These are phyloP conservation scores for Persicaria tinctoria DNA, from an alignment of 148 eudicot species.

Conservation along the genomic window DNA sequence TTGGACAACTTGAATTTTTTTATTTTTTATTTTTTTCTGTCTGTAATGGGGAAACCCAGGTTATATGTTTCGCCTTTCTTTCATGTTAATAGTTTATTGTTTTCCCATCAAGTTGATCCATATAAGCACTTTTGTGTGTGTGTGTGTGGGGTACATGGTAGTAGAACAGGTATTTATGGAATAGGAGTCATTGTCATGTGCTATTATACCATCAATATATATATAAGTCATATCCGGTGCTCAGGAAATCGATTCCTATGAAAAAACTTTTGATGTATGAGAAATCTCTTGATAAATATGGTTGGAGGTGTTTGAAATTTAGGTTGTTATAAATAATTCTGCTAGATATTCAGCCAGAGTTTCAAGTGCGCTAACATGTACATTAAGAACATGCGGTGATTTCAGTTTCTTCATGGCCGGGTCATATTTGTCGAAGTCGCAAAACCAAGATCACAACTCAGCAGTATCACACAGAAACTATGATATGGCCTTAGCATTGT, in stretches of 20 bases:
- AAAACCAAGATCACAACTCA: conserved; percentile 55
- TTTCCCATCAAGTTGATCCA: background rate
- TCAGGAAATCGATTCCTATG: background rate
- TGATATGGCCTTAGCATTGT: background rate
- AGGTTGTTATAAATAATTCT: background rate
- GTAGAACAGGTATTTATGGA: background rate
- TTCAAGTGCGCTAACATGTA: background rate
- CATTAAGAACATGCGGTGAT: background rate
- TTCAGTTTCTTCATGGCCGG: conserved; percentile 83
- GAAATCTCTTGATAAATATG: background rate
- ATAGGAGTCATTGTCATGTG: background rate
- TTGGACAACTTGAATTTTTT: too few relatives aligned
- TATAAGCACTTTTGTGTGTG: background rate
- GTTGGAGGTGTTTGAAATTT: background rate
- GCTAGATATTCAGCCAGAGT: background rate
- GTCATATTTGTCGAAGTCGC: conserved; percentile 87
- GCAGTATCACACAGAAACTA: conserved; percentile 13
- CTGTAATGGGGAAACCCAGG: background rate
- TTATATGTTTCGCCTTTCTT: too few relatives aligned
- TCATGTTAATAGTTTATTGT: background rate
- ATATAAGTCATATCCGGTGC: background rate
- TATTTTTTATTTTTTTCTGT: background rate
- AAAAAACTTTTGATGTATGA: too few relatives aligned
- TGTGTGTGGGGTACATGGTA: background rate
- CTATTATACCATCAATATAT: too few relatives aligned